These are phyloP conservation scores for Phialophora macrospora DNA, from an alignment of 2,329 filamentous ascomycete genomes.

Conservation along the genomic window DNA sequence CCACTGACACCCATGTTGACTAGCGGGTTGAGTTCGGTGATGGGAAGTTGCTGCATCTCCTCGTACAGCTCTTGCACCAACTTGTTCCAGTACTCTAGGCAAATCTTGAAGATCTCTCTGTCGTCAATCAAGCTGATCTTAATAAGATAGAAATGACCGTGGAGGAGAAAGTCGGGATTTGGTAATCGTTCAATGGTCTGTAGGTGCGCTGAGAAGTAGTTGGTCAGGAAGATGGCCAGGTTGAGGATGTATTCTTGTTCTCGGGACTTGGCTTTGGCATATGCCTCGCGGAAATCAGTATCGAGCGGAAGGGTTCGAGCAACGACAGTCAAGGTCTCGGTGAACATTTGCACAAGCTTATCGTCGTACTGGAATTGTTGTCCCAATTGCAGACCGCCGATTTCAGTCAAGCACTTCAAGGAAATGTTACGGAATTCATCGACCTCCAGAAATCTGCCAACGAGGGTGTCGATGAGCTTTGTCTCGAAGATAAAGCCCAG, in stretches of 20 bases:
- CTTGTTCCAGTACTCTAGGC: slow-evolving; percentile 98
- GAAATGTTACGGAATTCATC: slow-evolving; percentile 97
- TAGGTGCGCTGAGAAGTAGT: slow-evolving; percentile 94
- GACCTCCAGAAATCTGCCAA: slow-evolving; percentile 87
- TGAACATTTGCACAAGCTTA: slow-evolving; percentile 97
- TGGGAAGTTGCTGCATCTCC: slow-evolving; percentile 95
- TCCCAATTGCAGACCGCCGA: slow-evolving; percentile 88
- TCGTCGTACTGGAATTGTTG: slow-evolving; percentile 81
- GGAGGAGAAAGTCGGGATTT: slow-evolving; percentile 90
- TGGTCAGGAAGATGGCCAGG: slow-evolving; percentile 90
- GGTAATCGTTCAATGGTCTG: slow-evolving; percentile 94
- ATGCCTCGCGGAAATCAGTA: slow-evolving; percentile 88
- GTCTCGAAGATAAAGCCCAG: slow-evolving; percentile 99
- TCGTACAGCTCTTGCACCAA: slow-evolving; percentile 97
- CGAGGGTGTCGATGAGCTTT: slow-evolving; percentile 88
- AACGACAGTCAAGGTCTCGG: slow-evolving; percentile 90
- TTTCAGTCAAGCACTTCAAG: slow-evolving; percentile 94
- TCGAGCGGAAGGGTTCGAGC: slow-evolving; percentile 89
- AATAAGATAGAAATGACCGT: slow-evolving; percentile 97
- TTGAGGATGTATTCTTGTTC: slow-evolving; percentile 99
- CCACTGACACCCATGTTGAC: slow-evolving; percentile 75
- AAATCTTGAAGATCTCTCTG: slow-evolving; percentile 99
- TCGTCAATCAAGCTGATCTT: slow-evolving; percentile 98
- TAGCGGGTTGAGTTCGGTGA: slow-evolving; percentile 89
- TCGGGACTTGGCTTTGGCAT: slow-evolving; percentile 84